Base-by-base conservation (phyloP, 2,329 filamentous ascomycete species). In the Rutstroemia sp. region DNA sequence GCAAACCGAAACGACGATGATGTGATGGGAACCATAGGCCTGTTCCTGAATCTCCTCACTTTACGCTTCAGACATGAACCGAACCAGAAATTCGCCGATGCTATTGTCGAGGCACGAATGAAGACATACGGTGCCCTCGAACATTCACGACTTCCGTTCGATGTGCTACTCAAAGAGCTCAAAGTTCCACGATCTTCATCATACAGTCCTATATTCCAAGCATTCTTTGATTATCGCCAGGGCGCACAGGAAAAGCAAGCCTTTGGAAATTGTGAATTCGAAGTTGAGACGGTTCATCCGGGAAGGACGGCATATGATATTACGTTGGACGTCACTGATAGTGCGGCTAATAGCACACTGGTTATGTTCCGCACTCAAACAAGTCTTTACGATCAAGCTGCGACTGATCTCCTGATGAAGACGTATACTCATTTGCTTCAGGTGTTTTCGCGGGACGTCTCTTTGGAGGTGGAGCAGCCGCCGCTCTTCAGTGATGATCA, bases 141-240 rank as follows among this genome's bases (percentile, higher is more conserved):
- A 0, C 66, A 79, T 60, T 77, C 78, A 0, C 40, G 58, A 0
- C 53, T 81, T 3, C 80, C 79, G 0, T 78, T 80, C 52, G 74
- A 80, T 45, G 66, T 75, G 0, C 59, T 83, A 0, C 66, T 82
- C 0, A 62, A 73, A 0, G 67, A 76, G 25, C 65, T 82, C 1
- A 64, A 69, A 2, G 68, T 76, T 0, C 60, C 69, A 0, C 66
- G 77, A 1, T 74, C 75, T 0, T 55, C 71, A 0, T 57, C 67
- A 0, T 61, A 61, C 30, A 60, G 48, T 19, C 65, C 64, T 0
- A 19, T 67, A 5, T 65, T 64, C 56, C 65, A 68, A 49, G 71
- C 67, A 0, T 72, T 75, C 19, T 60, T 79, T 40, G 72, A 80
- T 63, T 80, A 79, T 61, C 69, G 74, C 5, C 70, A 70, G 30